Conservation (phyloP, 176 grass and related monocot species). For the Coix lacrymajobi region DNA sequence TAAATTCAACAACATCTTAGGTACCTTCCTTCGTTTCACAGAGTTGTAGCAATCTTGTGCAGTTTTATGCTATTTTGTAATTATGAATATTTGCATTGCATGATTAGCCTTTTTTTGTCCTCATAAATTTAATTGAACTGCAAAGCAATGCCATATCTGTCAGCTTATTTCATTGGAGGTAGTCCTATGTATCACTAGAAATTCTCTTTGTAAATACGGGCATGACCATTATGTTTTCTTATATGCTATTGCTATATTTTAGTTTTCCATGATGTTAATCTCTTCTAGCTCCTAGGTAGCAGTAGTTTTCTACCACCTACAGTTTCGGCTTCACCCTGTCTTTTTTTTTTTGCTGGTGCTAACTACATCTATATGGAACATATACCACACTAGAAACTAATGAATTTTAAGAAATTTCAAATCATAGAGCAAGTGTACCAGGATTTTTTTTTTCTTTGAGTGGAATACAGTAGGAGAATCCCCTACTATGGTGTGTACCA, state of each 20-base stretch:
- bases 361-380: conserved; percentile 6
- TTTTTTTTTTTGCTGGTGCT: not conserved
- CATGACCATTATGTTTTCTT: not conserved
- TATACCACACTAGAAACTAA: not conserved
- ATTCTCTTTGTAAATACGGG: not conserved
- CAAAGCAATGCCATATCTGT: not conserved
- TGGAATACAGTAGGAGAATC: no score
- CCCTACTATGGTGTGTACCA: not conserved
- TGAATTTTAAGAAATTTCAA: not conserved
- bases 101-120: not conserved
- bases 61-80: not conserved
- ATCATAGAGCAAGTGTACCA: not conserved
- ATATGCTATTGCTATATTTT: conserved; percentile 7
- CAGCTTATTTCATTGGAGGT: not conserved
- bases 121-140: not conserved
- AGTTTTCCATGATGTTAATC: conserved; percentile 1
- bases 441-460: not conserved
- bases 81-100: not conserved
- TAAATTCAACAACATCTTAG: not conserved
- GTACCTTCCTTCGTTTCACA: not conserved
- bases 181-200: not conserved
- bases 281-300: conserved; percentile 8
- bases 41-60: not conserved
- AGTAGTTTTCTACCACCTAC: not conserved
- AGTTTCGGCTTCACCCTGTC: not conserved